Conservation (phyloP, 2,329 filamentous ascomycete species). For the Hypomyces perniciosus region DNA sequence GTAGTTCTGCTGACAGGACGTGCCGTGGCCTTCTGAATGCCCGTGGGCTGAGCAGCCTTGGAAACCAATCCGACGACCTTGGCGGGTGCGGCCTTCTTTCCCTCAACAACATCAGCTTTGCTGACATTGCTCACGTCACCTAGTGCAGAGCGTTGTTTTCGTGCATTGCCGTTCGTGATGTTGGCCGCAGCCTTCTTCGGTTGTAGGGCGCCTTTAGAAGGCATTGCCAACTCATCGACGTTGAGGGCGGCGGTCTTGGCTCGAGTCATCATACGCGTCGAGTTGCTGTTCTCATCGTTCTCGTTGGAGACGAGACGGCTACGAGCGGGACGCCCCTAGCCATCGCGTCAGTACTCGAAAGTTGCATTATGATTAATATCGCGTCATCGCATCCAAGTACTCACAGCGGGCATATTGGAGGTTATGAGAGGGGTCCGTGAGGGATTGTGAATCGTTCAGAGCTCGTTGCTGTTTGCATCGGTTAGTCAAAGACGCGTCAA, state of each 20-base stretch:
- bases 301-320: constrained; percentile 78
- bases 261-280: constrained; percentile 75
- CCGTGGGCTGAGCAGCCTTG: constrained; percentile 75
- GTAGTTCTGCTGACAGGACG: constrained; percentile 54
- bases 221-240: constrained; percentile 54
- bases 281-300: constrained; percentile 82
- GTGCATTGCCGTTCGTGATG: constrained; percentile 40
- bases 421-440: constrained; percentile 5
- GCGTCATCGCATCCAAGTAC: constrained; percentile 12
- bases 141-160: constrained; percentile 74
- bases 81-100: constrained; percentile 63
- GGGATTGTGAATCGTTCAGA: constrained; percentile 2
- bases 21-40: constrained; percentile 66
- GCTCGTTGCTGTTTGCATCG: background rate
- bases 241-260: constrained; percentile 78
- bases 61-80: constrained; percentile 63
- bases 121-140: constrained; percentile 94
- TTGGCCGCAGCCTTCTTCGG: constrained; percentile 59
- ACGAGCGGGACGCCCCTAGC: constrained; percentile 37
- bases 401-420: constrained; percentile 32
- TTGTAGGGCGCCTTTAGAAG: constrained; percentile 58
- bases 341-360: constrained; percentile 5
- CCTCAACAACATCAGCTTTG: constrained; percentile 65
- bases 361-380: background rate
- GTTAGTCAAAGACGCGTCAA: constrained; percentile 11